Base-by-base conservation (phyloP, 2,329 filamentous ascomycete genomes). In the Colletotrichum caudatum region DNA sequence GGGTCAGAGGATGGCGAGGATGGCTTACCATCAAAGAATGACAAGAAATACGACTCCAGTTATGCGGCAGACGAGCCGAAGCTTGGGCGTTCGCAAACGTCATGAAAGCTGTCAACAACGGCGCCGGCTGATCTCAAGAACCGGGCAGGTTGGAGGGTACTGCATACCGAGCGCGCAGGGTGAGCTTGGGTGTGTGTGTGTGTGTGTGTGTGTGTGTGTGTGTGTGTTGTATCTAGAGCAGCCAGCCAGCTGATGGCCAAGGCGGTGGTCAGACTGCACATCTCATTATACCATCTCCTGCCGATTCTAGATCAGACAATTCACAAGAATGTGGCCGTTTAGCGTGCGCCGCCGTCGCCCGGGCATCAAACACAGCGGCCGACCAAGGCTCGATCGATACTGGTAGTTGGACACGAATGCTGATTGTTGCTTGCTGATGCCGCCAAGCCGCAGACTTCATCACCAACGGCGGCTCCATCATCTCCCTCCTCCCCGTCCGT, bases 391-490 rank as follows among this genome's bases (percentile, higher is more conserved):
- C 18, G 35, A 20, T 50, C 18, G 35, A 20, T 59, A 29, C 29
- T 4, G 29, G 29, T 29, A 39, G 23, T 53, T 39, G 46, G 48
- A 54, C 18, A 53, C 20, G 59, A n/a, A 14, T 46, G 62, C 26
- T 64, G 60, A 29, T 50, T 50, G 63, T 48, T 61, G 63, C 46
- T 57, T 66, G 64, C 58, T 71, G 59, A 69, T 69, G 58, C 37
- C 53, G 53, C 69, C 69, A 68, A 69, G 65, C 58, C 64, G 59
- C 65, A 53, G 48, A 71, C 58, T 33, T 58, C 44, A 64, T 71
- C 58, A 54, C 61, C 59, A 64, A 64, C 7, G 18, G 8, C 46
- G 39, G 65, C 69, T 60, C 69, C 59, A 41, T 46, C 46, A 44
- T 44, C 44, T 54, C 54, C 11, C n/a, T 56, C 57, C 44, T 46